Evolutionary conservation across 768 basidiomycete species (phyloP).

Genomic region (Hysterangium stoloniferum): DNA sequence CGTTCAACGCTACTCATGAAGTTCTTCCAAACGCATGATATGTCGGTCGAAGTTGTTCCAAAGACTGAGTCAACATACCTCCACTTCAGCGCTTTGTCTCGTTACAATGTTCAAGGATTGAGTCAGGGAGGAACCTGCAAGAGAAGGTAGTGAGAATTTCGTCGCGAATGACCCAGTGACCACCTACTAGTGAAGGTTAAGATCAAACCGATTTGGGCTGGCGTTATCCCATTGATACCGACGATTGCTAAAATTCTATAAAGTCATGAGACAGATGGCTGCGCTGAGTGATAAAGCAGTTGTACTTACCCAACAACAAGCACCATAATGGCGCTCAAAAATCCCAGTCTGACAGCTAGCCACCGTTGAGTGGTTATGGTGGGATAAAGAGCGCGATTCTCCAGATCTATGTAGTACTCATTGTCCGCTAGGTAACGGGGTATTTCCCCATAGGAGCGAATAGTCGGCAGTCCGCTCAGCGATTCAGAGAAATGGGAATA

Average conservation of each 20-base stretch:
- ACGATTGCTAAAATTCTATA: conserved; percentile 33
- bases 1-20: conserved; percentile 62
- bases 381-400: conserved; percentile 63
- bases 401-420: conserved; percentile 59
- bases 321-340: conserved; percentile 52
- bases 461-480: conserved; percentile 60
- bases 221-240: conserved; percentile 46
- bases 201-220: conserved; percentile 65
- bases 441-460: conserved; percentile 64
- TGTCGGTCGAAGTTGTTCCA: neutral
- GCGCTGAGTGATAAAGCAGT: neutral
- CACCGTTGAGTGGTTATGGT: conserved; percentile 66
- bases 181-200: conserved; percentile 54
- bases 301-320: conserved; percentile 36
- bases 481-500: conserved; percentile 78
- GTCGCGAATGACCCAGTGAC: neutral
- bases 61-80: conserved; percentile 29
- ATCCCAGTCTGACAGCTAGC: conserved; percentile 67
- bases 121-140: conserved; percentile 39
- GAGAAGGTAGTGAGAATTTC: neutral
- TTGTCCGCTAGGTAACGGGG: conserved; percentile 58
- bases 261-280: neutral
- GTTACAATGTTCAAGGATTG: conserved; percentile 48
- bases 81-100: conserved; percentile 59
- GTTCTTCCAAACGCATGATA: conserved; percentile 37